Conservation (phyloP, 768 basidiomycete species). For the Rhizopogon vinicolor region DNA sequence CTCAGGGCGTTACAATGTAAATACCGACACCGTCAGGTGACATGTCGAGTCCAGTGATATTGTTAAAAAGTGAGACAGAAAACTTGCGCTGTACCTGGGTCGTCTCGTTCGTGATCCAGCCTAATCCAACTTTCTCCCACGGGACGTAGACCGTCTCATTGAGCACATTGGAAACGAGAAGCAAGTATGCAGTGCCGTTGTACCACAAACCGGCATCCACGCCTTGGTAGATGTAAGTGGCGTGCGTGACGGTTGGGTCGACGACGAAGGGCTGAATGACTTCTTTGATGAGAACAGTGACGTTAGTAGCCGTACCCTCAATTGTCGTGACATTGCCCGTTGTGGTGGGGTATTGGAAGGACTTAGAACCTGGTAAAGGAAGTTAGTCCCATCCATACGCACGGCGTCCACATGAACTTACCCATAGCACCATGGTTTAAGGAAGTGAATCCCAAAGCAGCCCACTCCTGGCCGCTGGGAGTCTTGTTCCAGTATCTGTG, state of each 20-base stretch:
- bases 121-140: conserved; percentile 15
- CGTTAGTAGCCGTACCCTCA: conserved; percentile 10
- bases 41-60: conserved; percentile 17
- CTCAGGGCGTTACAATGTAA: conserved; percentile 10
- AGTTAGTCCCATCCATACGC: neutral
- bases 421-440: conserved; percentile 23
- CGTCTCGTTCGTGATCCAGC: conserved; percentile 8
- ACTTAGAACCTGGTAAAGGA: conserved; percentile 18
- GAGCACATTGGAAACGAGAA: conserved; percentile 15
- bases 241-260: conserved; percentile 3
- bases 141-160: conserved; percentile 4
- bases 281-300: conserved; percentile 3
- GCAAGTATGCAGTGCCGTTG: conserved; percentile 17
- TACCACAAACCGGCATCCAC: conserved; percentile 21
- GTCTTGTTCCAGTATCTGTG: conserved; percentile 25
- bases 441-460: conserved; percentile 17
- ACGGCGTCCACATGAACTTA: neutral
- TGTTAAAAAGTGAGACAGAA: conserved; percentile 4
- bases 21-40: conserved; percentile 15
- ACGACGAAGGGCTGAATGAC: conserved; percentile 19
- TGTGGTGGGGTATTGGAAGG: conserved; percentile 22
- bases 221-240: conserved; percentile 8
- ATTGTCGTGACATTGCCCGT: conserved; percentile 18
- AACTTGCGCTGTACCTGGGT: conserved; percentile 14
- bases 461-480: conserved; percentile 24